A percentile compares a stretch with the other conserved stretches of the same genome.
These are phyloP conservation scores for Fusarium redolens DNA, from an alignment of 2,329 filamentous ascomycete species.

Conservation along the genomic window DNA sequence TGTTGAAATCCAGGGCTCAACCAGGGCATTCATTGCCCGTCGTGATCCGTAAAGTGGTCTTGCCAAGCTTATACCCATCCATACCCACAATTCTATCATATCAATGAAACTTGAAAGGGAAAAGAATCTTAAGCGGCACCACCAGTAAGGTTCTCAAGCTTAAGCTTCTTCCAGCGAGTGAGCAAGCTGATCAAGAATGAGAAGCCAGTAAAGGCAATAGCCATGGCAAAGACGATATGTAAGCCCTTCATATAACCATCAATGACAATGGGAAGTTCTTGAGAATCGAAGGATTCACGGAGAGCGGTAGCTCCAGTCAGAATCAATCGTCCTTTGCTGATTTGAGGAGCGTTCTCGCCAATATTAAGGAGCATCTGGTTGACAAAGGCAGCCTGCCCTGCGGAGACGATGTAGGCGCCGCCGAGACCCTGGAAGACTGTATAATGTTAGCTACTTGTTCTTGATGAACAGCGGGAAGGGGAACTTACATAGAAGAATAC, in stretches of 20 bases:
- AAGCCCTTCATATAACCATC: constrained; percentile 72
- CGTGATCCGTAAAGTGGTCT: not conserved
- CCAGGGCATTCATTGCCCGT: not conserved
- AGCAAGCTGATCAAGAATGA: constrained; percentile 50
- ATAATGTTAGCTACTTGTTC: constrained; percentile 23
- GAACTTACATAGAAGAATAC: constrained; percentile 57
- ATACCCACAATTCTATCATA: not conserved
- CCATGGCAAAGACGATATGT: constrained; percentile 71
- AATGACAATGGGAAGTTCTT: constrained; percentile 66
- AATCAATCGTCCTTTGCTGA: constrained; percentile 53
- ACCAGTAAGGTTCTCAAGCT: constrained; percentile 44
- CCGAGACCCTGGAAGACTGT: constrained; percentile 62
- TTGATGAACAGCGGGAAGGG: not conserved
- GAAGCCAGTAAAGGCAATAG: constrained; percentile 60
- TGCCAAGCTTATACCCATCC: not conserved
- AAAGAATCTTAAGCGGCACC: constrained; percentile 45
- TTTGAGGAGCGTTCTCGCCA: constrained; percentile 48
- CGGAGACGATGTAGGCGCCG: constrained; percentile 62
- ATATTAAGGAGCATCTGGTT: constrained; percentile 56
- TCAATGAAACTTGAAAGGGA: not conserved
- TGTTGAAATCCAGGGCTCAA: not conserved
- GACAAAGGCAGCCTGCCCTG: constrained; percentile 59
- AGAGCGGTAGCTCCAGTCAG: constrained; percentile 66
- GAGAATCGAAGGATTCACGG: constrained; percentile 58
- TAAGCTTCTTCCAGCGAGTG: constrained; percentile 54